Conservation (phyloP, 345 rosid species). For the Moricandia moricandioides region DNA sequence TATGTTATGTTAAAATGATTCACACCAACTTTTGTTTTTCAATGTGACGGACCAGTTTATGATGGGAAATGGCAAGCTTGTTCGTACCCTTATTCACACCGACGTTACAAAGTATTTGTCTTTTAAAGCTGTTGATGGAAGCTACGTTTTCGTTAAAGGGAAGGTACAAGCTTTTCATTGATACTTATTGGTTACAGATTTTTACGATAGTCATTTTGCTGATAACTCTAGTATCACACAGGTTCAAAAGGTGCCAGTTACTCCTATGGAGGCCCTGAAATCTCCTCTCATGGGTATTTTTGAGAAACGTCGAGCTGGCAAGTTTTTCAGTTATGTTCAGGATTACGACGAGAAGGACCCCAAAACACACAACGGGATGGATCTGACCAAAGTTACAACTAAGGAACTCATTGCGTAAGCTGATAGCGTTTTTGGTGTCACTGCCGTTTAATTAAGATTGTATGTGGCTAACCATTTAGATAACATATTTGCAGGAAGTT, state of each 20-base stretch:
- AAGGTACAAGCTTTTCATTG: constrained; percentile 45
- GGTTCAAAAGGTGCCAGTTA: constrained; percentile 95
- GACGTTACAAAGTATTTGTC: constrained; percentile 89
- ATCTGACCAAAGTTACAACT: constrained; percentile 72
- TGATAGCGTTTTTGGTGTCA: not conserved
- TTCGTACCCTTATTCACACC: constrained; percentile 61
- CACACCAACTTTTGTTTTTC: not conserved
- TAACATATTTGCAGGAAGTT: constrained; percentile 50
- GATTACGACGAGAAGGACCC: constrained; percentile 88
- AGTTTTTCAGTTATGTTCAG: constrained; percentile 90
- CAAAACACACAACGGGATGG: constrained; percentile 85
- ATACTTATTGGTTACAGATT: not conserved
- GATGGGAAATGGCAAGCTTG: constrained; percentile 38
- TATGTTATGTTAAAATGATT: not conserved
- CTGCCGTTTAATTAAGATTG: not conserved
- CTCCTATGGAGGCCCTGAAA: constrained; percentile 88
- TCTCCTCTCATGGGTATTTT: constrained; percentile 89
- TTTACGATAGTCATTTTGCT: not conserved
- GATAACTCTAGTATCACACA: constrained; percentile 24
- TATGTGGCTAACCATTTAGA: constrained; percentile 15
- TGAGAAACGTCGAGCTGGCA: constrained; percentile 91
- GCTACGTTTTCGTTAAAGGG: constrained; percentile 91
- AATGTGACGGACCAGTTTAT: constrained; percentile 54
- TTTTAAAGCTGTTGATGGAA: constrained; percentile 96
- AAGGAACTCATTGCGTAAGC: constrained; percentile 80